These are phyloP conservation scores for Fusarium proliferatum DNA, from an alignment of 2,329 filamentous ascomycete species.

Conservation along the genomic window DNA sequence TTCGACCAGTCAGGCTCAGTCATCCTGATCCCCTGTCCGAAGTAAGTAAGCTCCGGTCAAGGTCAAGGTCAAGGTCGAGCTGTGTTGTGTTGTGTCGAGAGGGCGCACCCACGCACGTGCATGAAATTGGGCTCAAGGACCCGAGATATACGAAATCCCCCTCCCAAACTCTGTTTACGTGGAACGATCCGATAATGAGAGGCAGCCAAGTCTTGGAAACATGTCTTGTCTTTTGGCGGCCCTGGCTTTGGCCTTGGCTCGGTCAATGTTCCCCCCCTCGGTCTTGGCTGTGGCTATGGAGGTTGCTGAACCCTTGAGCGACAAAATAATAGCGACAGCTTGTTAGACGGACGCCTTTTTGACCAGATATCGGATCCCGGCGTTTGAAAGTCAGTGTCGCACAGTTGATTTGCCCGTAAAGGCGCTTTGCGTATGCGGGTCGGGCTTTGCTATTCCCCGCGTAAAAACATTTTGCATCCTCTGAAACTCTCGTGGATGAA, in stretches of 20 bases:
- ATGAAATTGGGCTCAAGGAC: slow-evolving; percentile 28
- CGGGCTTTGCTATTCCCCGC: slow-evolving; percentile 26
- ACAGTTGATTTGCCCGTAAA: slow-evolving; percentile 10
- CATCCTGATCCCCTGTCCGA: slow-evolving; percentile 1
- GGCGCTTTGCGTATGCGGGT: slow-evolving; percentile 3
- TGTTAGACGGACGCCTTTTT: slow-evolving; percentile 26
- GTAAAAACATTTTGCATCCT: background rate
- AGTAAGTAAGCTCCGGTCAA: background rate
- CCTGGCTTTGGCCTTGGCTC: slow-evolving; percentile 1
- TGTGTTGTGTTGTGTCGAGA: background rate
- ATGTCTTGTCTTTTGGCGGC: background rate
- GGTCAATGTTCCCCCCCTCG: background rate
- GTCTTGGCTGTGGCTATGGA: slow-evolving; percentile 1
- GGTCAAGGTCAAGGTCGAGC: background rate
- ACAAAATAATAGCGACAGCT: slow-evolving; percentile 30
- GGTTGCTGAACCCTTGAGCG: slow-evolving; percentile 20
- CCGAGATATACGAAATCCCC: slow-evolving; percentile 43
- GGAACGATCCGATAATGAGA: background rate
- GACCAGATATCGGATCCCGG: slow-evolving; percentile 18
- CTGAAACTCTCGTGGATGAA: background rate
- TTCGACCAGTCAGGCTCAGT: background rate
- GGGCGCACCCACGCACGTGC: slow-evolving; percentile 9
- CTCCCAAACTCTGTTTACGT: slow-evolving; percentile 13
- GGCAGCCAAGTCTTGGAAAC: slow-evolving; percentile 11
- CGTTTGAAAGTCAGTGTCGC: background rate